Evolutionary conservation across 306 rosid species (phyloP).

Genomic region (Mucuna pruriens): DNA sequence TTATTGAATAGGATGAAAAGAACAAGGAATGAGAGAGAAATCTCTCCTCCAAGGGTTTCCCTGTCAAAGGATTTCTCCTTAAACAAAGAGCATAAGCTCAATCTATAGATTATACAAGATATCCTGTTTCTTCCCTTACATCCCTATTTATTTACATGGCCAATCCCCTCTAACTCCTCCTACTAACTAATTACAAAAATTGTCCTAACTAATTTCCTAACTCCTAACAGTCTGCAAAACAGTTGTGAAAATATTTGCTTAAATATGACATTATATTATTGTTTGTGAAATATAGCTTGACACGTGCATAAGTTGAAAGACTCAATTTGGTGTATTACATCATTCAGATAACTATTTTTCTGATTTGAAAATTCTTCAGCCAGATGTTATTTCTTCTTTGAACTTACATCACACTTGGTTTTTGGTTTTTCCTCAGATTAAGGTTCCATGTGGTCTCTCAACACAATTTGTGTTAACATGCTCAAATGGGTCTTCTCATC

Average conservation of each 20-base stretch:
- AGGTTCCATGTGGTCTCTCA: conserved; percentile 87
- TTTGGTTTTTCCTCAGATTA: conserved; percentile 64
- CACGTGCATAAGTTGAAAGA: background rate
- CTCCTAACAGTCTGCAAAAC: too few relatives aligned
- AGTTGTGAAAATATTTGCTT: conserved; percentile 6
- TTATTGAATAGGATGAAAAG: too few relatives aligned
- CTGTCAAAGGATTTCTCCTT: too few relatives aligned
- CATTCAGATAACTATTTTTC: conserved; percentile 20
- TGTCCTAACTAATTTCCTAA: too few relatives aligned
- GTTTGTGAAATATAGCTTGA: conserved; percentile 9
- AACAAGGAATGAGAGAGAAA: too few relatives aligned
- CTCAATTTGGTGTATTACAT: conserved; percentile 6
- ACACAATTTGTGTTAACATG: conserved; percentile 80
- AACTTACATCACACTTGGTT: background rate
- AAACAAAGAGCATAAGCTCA: too few relatives aligned
- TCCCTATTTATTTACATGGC: too few relatives aligned
- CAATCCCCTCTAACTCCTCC: too few relatives aligned
- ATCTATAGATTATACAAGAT: too few relatives aligned
- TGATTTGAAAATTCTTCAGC: conserved; percentile 15
- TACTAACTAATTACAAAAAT: too few relatives aligned
- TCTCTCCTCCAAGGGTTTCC: too few relatives aligned
- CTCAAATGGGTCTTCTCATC: conserved; percentile 81
- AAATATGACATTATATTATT: background rate
- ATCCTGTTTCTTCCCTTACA: too few relatives aligned
- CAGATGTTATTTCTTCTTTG: conserved; percentile 18